phyloP scores from a whole-genome alignment of 1,284 basidiomycete species.

The Fomitiporia mediterranea region DNA sequence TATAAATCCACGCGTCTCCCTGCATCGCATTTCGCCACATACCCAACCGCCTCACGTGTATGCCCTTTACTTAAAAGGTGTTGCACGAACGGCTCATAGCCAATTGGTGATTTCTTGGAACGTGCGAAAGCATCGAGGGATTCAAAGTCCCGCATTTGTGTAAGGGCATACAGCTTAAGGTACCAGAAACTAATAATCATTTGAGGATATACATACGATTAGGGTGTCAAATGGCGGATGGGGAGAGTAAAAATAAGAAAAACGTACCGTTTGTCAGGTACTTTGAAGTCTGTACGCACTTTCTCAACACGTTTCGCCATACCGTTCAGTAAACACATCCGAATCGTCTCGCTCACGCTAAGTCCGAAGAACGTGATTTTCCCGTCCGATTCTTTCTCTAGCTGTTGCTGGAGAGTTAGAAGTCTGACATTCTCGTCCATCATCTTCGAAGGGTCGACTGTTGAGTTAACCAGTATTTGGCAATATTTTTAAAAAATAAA shows the following conservation, averaged over 20 bases:
- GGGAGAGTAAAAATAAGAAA: neutral
- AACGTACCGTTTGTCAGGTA: slow-evolving; percentile 80
- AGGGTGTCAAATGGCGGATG: neutral
- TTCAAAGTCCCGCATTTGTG: slow-evolving; percentile 77
- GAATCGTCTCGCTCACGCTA: slow-evolving; percentile 82
- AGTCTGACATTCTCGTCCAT: slow-evolving; percentile 83
- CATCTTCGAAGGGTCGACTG: slow-evolving; percentile 56
- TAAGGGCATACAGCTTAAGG: slow-evolving; percentile 80
- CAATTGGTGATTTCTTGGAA: slow-evolving; percentile 88
- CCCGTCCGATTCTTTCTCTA: slow-evolving; percentile 82
- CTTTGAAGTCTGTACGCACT: slow-evolving; percentile 81
- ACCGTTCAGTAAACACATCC: slow-evolving; percentile 68
- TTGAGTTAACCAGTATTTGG: neutral
- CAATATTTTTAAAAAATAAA: neutral
- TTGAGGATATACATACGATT: neutral
- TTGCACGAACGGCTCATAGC: slow-evolving; percentile 90
- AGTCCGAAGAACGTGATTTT: slow-evolving; percentile 74
- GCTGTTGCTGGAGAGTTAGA: slow-evolving; percentile 74
- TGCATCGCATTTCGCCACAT: slow-evolving; percentile 79
- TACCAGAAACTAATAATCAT: slow-evolving; percentile 65
- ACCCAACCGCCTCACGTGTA: slow-evolving; percentile 66
- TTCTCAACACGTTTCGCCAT: slow-evolving; percentile 85
- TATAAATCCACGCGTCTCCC: slow-evolving; percentile 83
- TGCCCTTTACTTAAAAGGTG: slow-evolving; percentile 72
- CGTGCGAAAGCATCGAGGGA: slow-evolving; percentile 79